phyloP scores from a whole-genome alignment of 768 basidiomycete genomes.

The Tulasnella sp. region DNA sequence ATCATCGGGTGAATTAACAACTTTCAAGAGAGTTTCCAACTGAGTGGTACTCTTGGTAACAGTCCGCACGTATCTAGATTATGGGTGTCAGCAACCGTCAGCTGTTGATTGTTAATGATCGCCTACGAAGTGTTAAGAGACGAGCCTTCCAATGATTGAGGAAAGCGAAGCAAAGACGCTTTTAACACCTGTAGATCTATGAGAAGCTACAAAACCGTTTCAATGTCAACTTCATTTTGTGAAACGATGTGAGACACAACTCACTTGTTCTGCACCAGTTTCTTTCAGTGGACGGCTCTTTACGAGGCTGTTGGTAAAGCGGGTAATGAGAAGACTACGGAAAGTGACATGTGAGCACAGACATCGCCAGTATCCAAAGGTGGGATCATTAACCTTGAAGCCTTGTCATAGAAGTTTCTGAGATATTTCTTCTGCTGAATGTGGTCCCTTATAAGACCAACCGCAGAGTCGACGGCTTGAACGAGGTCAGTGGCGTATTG shows the following conservation, averaged over 20 bases:
- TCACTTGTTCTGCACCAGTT: conserved; percentile 88
- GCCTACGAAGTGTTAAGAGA: conserved; percentile 16
- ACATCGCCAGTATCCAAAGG: background rate
- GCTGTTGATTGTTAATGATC: background rate
- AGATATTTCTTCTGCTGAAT: conserved; percentile 93
- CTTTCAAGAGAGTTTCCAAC: conserved; percentile 86
- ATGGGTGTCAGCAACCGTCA: conserved; percentile 18
- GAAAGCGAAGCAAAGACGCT: conserved; percentile 66
- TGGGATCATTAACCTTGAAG: conserved; percentile 76
- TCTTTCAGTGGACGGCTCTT: conserved; percentile 83
- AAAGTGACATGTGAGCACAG: background rate
- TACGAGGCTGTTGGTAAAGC: conserved; percentile 82
- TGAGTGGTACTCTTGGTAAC: conserved; percentile 68
- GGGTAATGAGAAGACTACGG: conserved; percentile 59
- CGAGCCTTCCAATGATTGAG: conserved; percentile 26
- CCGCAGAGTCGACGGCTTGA: conserved; percentile 57
- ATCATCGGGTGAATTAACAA: conserved; percentile 87
- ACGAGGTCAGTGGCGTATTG: conserved; percentile 67
- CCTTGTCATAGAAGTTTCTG: conserved; percentile 87
- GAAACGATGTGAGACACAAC: conserved; percentile 15
- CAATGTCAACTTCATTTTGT: conserved; percentile 6
- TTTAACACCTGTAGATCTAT: conserved; percentile 86
- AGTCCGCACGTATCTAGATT: conserved; percentile 62
- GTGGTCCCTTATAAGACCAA: conserved; percentile 61
- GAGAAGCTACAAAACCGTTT: conserved; percentile 40